These are phyloP conservation scores for Clitopilus hobsonii DNA, from an alignment of 768 basidiomycete genomes.

Conservation along the genomic window DNA sequence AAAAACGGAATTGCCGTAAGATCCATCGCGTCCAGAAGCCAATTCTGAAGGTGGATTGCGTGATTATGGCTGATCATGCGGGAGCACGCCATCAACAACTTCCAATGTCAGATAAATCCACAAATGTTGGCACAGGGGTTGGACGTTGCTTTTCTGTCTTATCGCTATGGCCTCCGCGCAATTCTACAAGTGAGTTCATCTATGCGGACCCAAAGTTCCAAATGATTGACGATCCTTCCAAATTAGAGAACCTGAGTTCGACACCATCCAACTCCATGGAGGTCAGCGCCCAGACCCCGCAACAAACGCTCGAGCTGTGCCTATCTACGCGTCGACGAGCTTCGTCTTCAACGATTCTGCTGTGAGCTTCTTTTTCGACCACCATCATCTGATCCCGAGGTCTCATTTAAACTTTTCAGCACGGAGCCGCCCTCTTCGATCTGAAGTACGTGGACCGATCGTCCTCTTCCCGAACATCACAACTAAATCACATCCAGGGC, in stretches of 20 bases:
- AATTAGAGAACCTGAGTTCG: constrained; percentile 61
- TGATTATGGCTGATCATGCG: neutral
- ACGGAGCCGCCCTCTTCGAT: constrained; percentile 70
- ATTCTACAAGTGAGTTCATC: constrained; percentile 4
- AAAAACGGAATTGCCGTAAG: neutral
- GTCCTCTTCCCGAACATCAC: neutral
- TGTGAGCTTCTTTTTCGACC: constrained; percentile 26
- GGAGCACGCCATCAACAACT: neutral
- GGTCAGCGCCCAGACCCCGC: constrained; percentile 61
- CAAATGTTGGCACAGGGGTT: neutral
- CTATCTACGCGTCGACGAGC: constrained; percentile 72
- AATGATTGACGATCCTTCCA: neutral
- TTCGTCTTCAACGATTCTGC: constrained; percentile 71
- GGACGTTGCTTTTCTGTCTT: neutral
- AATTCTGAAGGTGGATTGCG: neutral
- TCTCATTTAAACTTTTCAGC: constrained; percentile 27
- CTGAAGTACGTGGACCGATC: constrained; percentile 34
- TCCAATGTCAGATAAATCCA: neutral
- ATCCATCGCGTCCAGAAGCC: too few species aligned
- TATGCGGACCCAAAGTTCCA: neutral
- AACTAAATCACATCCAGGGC: constrained; percentile 25
- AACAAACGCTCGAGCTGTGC: constrained; percentile 71
- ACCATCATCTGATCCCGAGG: too few species aligned
- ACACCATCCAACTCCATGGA: constrained; percentile 77
- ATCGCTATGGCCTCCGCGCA: neutral